phyloP scores from a whole-genome alignment of 257 asterid genomes.

The Nemophila menziesii region DNA sequence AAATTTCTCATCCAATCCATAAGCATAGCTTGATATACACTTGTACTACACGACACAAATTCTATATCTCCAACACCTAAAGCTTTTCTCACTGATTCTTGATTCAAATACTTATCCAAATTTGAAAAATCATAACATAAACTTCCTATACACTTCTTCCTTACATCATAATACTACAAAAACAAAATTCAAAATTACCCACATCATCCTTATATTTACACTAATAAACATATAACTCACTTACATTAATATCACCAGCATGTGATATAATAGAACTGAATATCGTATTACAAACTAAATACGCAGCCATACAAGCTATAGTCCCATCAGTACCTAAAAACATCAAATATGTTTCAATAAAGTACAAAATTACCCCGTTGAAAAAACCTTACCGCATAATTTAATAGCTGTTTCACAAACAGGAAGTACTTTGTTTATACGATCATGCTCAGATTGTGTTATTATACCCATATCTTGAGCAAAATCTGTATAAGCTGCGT shows the following conservation, averaged over 20 bases:
- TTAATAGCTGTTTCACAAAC: constrained; percentile 67
- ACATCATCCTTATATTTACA: too few relatives aligned
- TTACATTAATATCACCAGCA: constrained; percentile 71
- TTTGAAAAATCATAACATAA: constrained; percentile 75
- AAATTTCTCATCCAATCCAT: constrained; percentile 84
- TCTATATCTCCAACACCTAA: constrained; percentile 64
- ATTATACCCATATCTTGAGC: constrained; percentile 79
- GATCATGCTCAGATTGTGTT: constrained; percentile 53
- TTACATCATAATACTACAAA: constrained; percentile 56
- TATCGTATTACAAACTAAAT: constrained; percentile 57
- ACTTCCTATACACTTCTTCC: constrained; percentile 65
- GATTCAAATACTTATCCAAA: constrained; percentile 55
- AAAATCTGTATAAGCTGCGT: constrained; percentile 84
- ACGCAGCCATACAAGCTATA: constrained; percentile 75
- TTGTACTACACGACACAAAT: constrained; percentile 60
- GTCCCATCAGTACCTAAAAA: constrained; percentile 81
- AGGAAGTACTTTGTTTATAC: constrained; percentile 71
- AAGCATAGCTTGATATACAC: constrained; percentile 67
- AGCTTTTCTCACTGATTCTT: constrained; percentile 39
- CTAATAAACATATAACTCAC: constrained; percentile 7
- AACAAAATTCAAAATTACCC: not conserved
- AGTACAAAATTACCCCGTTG: too few relatives aligned
- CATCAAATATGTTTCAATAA: too few relatives aligned
- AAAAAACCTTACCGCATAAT: constrained; percentile 94
- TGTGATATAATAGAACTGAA: constrained; percentile 47